These are phyloP conservation scores for Plasmodium vivax DNA, from an alignment of 169 alveolate species.

Conservation along the genomic window DNA sequence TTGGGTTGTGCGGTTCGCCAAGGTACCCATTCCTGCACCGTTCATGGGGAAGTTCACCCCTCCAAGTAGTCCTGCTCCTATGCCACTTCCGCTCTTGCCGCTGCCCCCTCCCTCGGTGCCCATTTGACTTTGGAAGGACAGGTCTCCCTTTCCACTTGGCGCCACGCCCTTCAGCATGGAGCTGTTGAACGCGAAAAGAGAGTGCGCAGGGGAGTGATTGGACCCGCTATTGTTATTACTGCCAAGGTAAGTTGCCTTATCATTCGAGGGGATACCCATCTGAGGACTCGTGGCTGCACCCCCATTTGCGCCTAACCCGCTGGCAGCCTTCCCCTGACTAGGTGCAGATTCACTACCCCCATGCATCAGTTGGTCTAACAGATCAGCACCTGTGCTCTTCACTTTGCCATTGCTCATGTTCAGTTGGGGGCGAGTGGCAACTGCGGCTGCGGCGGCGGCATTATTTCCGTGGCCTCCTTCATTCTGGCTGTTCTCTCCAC, in stretches of 20 bases:
- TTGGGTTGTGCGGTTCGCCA: background rate
- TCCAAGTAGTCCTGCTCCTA: background rate
- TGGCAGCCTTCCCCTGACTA: background rate
- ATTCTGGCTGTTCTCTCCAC: background rate
- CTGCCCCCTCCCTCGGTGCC: background rate
- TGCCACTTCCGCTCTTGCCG: background rate
- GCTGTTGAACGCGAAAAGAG: background rate
- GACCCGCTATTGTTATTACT: slow-evolving; percentile 1
- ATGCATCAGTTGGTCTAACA: background rate
- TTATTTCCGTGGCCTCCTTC: background rate
- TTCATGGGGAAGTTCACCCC: background rate
- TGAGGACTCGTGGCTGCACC: background rate
- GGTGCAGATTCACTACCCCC: background rate
- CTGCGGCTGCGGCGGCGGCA: no score
- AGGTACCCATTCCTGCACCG: background rate
- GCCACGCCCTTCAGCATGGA: background rate
- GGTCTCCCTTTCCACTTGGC: background rate
- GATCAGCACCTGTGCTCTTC: background rate
- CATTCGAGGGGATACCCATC: background rate
- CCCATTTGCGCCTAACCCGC: background rate
- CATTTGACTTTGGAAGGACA: background rate
- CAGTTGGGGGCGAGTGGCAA: background rate
- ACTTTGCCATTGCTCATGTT: background rate
- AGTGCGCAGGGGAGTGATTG: background rate
- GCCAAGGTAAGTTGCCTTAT: background rate